Evolutionary conservation across 352 stramenopile species (phyloP).

Genomic region (Globisporangium cystogenes): DNA sequence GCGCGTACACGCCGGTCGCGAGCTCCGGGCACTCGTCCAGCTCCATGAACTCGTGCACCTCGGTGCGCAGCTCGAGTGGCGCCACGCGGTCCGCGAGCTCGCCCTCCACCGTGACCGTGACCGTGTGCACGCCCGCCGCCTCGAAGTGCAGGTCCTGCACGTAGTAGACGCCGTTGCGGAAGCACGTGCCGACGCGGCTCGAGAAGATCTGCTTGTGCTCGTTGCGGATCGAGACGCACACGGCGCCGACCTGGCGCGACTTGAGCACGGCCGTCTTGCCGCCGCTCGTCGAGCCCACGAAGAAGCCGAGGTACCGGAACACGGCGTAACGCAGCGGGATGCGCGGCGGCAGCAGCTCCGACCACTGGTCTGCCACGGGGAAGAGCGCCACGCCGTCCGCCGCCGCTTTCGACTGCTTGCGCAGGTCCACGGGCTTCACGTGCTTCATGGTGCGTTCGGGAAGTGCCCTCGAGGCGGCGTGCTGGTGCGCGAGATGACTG

Average conservation of each 20-base stretch:
- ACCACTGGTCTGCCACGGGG: slow-evolving; percentile 66
- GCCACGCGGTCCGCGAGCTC: slow-evolving; percentile 36
- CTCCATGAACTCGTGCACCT: slow-evolving; percentile 83
- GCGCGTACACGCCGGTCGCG: slow-evolving; percentile 41
- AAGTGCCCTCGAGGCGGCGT: too few relatives aligned
- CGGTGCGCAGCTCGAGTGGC: slow-evolving; percentile 53
- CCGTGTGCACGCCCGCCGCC: slow-evolving; percentile 51
- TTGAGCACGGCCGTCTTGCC: slow-evolving; percentile 64
- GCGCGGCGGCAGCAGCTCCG: slow-evolving; percentile 49
- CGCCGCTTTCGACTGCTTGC: slow-evolving; percentile 26
- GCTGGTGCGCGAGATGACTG: too few relatives aligned
- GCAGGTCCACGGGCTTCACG: slow-evolving; percentile 60
- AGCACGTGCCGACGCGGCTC: slow-evolving; percentile 42
- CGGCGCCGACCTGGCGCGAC: slow-evolving; percentile 35
- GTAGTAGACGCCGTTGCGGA: slow-evolving; percentile 78
- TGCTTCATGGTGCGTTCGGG: slow-evolving; percentile 68
- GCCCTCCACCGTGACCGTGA: slow-evolving; percentile 56
- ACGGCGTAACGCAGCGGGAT: slow-evolving; percentile 75
- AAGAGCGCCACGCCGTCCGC: slow-evolving; percentile 60
- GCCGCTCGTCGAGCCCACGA: slow-evolving; percentile 50
- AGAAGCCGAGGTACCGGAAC: slow-evolving; percentile 78
- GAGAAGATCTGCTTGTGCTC: slow-evolving; percentile 74
- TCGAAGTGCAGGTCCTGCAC: slow-evolving; percentile 68
- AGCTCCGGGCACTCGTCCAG: slow-evolving; percentile 58
- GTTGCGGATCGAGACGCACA: slow-evolving; percentile 71